Percentiles rank a stretch among this genome's conserved stretches.
These are phyloP conservation scores for Mortierella sp. DNA, from an alignment of 371 early-diverging fungal species.

Conservation along the genomic window DNA sequence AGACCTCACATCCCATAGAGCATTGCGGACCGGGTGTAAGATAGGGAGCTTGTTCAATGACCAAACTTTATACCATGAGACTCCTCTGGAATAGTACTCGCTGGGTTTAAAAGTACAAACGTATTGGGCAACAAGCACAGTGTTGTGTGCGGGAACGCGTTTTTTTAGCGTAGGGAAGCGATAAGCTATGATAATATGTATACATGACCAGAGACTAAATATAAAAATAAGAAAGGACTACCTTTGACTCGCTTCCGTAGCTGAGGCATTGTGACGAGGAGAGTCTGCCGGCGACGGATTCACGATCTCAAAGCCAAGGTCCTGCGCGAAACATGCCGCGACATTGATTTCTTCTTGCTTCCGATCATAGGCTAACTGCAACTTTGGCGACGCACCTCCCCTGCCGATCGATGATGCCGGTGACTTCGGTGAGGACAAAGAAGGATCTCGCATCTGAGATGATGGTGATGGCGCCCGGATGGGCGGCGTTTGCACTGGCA, in stretches of 20 bases:
- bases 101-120: no score
- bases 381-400: not conserved
- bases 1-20: no score
- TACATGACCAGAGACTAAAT: no score
- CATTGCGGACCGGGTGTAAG: no score
- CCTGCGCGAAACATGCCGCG: conserved; percentile 40
- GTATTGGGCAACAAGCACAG: no score
- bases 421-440: not conserved
- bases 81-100: no score
- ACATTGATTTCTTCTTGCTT: conserved; percentile 36
- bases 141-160: no score
- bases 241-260: conserved; percentile 8
- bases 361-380: conserved; percentile 7
- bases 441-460: not conserved
- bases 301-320: conserved; percentile 49
- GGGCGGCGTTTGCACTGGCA: conserved; percentile 8
- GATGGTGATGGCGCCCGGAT: not conserved
- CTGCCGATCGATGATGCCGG: not conserved
- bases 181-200: no score
- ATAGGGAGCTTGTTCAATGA: no score
- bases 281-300: conserved; percentile 33
- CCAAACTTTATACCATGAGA: no score
- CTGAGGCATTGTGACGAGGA: conserved; percentile 15
- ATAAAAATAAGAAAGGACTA: no score
- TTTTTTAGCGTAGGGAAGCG: no score